Evolutionary conservation across 305 asterid genomes (phyloP), one percentile per base, ranked within the genome.

Genomic region (Fraxinus paxiana): DNA sequence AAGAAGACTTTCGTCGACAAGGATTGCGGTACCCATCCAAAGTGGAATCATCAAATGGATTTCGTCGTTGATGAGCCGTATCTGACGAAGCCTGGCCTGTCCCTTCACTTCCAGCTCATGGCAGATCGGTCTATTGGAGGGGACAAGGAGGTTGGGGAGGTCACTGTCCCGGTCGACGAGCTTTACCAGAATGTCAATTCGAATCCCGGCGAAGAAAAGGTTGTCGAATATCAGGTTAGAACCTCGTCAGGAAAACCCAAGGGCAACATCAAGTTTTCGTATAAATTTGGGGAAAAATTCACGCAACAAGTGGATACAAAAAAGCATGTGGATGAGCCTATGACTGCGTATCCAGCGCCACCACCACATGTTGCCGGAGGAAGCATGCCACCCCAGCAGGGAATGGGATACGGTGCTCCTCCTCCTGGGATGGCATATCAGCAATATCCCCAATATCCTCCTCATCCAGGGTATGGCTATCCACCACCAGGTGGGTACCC

Each of bases 11-110:
- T 70, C 31, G 88, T 90, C 8, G 92, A 92, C 81, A 92, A 86
- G 84, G 89, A 91, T 70, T 85, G 88, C 77, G 98, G 98, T 5
- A 80, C 91, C 63, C 48, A 10, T 13, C 98, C 98, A 41, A 88
- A 86, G 54, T 95, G 98, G 98, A 91, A 91, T 74, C 85, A 86
- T 79, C 85, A 78, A 38, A 84, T 93, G 89, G 93, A 88, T n/a
- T 88, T 94, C 82, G 71, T 85, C 69, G 84, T 94, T 67, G 97
- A 91, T 34, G 96, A 92, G 84, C 86, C 90, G 1, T 88, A 93
- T 35, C 88, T 94, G 72, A 87, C 90, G 31, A 88, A 88, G 46
- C 92, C 92, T 0, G 86, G 88, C 9, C 84, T 88, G 26, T 82
- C 90, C 56, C 89, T 93, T 73, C 84, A 85, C 54, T 77, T 94